phyloP scores from a whole-genome alignment of 108 stramenopile species.

The Mediolabrus comicus region DNA sequence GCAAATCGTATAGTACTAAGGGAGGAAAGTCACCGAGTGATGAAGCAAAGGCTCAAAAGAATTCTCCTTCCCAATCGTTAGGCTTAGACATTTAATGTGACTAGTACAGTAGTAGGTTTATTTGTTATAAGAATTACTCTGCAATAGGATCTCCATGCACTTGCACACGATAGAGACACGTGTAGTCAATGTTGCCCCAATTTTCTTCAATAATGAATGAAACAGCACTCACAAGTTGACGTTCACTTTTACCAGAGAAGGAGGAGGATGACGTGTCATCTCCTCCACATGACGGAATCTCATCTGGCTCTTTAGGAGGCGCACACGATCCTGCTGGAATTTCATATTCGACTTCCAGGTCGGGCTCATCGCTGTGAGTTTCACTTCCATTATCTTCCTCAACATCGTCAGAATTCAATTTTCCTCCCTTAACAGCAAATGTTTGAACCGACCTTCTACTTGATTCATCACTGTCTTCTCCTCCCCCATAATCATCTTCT shows the following conservation, averaged over 20 bases:
- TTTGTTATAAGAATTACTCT: too few species aligned
- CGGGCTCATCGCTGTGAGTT: not conserved
- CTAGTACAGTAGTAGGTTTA: too few species aligned
- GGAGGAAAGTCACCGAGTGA: too few species aligned
- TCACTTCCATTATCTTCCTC: not conserved
- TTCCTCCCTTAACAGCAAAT: conserved; percentile 34
- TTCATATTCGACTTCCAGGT: conserved; percentile 9
- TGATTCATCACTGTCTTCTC: not conserved
- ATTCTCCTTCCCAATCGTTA: too few species aligned
- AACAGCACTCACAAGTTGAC: conserved; percentile 45
- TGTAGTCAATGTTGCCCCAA: conserved; percentile 74
- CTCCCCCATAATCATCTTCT: conserved; percentile 16
- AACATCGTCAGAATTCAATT: not conserved
- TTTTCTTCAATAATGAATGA: conserved; percentile 67
- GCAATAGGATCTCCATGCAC: conserved; percentile 59
- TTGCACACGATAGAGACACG: conserved; percentile 78
- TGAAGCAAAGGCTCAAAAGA: too few species aligned
- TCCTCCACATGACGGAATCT: conserved; percentile 24
- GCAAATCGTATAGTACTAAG: too few species aligned
- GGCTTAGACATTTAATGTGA: too few species aligned
- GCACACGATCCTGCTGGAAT: conserved; percentile 32
- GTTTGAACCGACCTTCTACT: conserved; percentile 37
- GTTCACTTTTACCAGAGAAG: not conserved
- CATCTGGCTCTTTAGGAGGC: conserved; percentile 26
- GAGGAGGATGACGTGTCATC: not conserved